These are phyloP conservation scores for Beauveria caledonica DNA, from an alignment of 2,329 filamentous ascomycete species.

Conservation along the genomic window DNA sequence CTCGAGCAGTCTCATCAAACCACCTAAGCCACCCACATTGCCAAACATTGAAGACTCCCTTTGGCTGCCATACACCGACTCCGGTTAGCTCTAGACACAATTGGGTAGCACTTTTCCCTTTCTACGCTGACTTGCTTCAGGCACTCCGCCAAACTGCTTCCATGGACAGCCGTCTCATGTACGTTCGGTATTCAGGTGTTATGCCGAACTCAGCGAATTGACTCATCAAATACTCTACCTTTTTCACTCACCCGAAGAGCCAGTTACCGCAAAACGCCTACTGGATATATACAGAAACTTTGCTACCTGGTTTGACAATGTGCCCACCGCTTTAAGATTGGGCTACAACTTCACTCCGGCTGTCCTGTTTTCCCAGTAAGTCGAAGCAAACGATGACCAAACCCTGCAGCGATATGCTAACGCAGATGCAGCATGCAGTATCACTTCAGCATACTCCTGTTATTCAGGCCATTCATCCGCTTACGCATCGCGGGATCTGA, in stretches of 20 bases:
- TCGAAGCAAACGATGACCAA: background rate
- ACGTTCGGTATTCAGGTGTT: slow-evolving; percentile 57
- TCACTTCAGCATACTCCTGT: slow-evolving; percentile 58
- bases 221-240: slow-evolving; percentile 64
- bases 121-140: slow-evolving; percentile 22
- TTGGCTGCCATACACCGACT: slow-evolving; percentile 50
- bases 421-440: slow-evolving; percentile 53
- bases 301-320: slow-evolving; percentile 58
- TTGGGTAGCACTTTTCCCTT: background rate
- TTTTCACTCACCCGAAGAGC: slow-evolving; percentile 59
- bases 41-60: slow-evolving; percentile 50
- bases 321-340: slow-evolving; percentile 56
- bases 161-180: slow-evolving; percentile 59
- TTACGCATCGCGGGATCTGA: slow-evolving; percentile 53
- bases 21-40: slow-evolving; percentile 52
- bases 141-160: slow-evolving; percentile 44
- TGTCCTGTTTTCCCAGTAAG: slow-evolving; percentile 68
- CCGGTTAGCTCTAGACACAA: background rate
- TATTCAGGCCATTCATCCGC: slow-evolving; percentile 66
- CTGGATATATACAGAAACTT: slow-evolving; percentile 59
- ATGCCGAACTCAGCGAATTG: slow-evolving; percentile 65
- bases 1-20: slow-evolving; percentile 45
- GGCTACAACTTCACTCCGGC: slow-evolving; percentile 64
- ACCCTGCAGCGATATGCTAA: background rate
- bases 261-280: slow-evolving; percentile 55